These are phyloP conservation scores for Apostasia ramifera DNA, from an alignment of 106 monocot species.

Conservation along the genomic window DNA sequence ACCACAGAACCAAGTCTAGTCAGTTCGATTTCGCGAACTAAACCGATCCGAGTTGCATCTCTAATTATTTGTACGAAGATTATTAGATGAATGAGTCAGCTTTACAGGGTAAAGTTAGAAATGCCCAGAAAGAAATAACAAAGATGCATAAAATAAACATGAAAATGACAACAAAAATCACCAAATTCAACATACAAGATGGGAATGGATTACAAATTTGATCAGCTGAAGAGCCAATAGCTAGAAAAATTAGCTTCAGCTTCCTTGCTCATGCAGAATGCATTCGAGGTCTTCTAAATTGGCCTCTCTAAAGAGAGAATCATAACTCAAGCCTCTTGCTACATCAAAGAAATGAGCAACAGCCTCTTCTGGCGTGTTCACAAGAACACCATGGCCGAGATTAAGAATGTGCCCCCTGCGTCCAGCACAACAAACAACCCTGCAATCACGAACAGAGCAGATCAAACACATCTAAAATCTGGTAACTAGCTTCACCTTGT, in stretches of 20 bases:
- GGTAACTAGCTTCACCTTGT: not conserved
- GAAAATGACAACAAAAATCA: too few relatives aligned
- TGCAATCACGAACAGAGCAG: constrained; percentile 16
- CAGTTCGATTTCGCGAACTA: too few relatives aligned
- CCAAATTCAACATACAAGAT: too few relatives aligned
- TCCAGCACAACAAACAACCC: constrained; percentile 83
- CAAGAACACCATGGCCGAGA: constrained; percentile 89
- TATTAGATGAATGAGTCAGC: too few relatives aligned
- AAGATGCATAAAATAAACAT: too few relatives aligned
- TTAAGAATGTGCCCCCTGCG: constrained; percentile 82
- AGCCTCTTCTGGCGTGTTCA: constrained; percentile 87
- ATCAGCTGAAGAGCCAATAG: too few relatives aligned
- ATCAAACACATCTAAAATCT: not conserved
- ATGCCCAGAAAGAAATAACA: too few relatives aligned
- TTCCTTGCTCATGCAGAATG: constrained; percentile 7
- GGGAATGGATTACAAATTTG: too few relatives aligned
- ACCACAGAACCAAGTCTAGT: too few relatives aligned
- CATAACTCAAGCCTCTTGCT: constrained; percentile 64
- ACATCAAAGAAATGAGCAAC: constrained; percentile 97
- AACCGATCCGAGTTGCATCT: too few relatives aligned
- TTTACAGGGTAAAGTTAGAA: too few relatives aligned
- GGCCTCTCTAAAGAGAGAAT: constrained; percentile 43
- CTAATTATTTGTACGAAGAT: too few relatives aligned
- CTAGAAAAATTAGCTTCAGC: not conserved
- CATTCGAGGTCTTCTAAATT: constrained; percentile 25